phyloP scores from a whole-genome alignment of 129 eudicot species.

The Saussurea involucrata region DNA sequence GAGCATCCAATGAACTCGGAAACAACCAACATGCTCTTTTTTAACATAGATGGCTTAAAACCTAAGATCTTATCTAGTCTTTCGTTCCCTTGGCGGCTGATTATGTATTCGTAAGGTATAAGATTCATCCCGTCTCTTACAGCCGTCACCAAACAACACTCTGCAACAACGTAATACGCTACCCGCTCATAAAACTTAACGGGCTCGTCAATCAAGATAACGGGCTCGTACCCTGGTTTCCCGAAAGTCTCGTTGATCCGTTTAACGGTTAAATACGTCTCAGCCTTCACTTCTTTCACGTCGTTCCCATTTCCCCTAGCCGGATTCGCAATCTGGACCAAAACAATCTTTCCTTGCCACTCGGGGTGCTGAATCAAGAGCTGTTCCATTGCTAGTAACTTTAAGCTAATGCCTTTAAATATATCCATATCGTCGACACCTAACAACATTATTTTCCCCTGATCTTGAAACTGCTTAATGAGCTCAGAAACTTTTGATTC shows the following conservation, averaged over 20 bases:
- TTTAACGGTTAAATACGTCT: constrained; percentile 55
- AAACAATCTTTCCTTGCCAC: constrained; percentile 67
- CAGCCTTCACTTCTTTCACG: constrained; percentile 68
- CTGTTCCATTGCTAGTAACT: constrained; percentile 83
- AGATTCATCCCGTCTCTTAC: constrained; percentile 90
- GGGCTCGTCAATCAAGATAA: constrained; percentile 57
- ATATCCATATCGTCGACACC: constrained; percentile 92
- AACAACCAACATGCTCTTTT: constrained; percentile 78
- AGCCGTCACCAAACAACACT: constrained; percentile 80
- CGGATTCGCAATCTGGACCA: constrained; percentile 79
- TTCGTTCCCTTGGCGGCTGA: constrained; percentile 62
- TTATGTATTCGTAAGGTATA: constrained; percentile 70
- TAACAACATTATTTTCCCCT: constrained; percentile 62
- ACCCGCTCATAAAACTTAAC: constrained; percentile 52
- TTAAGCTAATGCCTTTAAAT: constrained; percentile 75
- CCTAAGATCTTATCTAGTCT: constrained; percentile 58
- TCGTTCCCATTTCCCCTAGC: constrained; percentile 74
- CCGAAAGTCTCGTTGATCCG: constrained; percentile 57
- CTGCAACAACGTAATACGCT: constrained; percentile 68
- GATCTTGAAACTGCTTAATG: constrained; percentile 33
- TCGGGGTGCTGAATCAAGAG: constrained; percentile 63
- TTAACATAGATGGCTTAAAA: constrained; percentile 27
- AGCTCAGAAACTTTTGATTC: constrained; percentile 64
- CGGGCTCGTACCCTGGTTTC: constrained; percentile 56
- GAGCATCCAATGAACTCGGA: constrained; percentile 89